Percentiles rank a stretch among this genome's conserved stretches.
These are phyloP conservation scores for Fraxinus greggii DNA, from an alignment of 305 asterid species.

Conservation along the genomic window DNA sequence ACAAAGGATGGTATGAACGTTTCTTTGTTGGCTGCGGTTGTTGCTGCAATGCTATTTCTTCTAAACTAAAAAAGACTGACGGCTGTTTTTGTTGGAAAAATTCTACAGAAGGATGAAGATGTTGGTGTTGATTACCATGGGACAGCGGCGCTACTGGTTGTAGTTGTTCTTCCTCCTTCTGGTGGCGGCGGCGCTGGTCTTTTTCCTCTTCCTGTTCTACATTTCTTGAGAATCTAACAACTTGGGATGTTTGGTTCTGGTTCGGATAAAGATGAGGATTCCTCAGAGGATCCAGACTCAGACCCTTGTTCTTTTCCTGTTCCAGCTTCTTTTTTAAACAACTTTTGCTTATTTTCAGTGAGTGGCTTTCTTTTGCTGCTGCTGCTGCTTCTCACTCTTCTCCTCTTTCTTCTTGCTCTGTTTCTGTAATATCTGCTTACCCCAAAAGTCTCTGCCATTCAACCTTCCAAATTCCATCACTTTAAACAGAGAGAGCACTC, in stretches of 20 bases:
- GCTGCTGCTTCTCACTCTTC: conserved; percentile 18
- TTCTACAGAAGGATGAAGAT: background rate
- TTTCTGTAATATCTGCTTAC: conserved; percentile 18
- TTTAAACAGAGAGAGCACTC: conserved; percentile 13
- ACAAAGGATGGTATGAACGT: conserved; percentile 30
- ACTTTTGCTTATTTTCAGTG: conserved; percentile 14
- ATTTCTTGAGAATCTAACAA: conserved; percentile 26
- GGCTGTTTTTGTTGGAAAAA: conserved; percentile 34
- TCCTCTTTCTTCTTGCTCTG: conserved; percentile 31
- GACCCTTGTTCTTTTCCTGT: conserved; percentile 43
- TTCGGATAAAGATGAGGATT: conserved; percentile 41
- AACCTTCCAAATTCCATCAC: conserved; percentile 51
- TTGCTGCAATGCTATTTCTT: conserved; percentile 17
- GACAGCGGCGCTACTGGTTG: background rate
- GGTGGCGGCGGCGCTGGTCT: conserved; percentile 13
- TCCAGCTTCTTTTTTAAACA: conserved; percentile 54
- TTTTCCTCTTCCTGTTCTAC: conserved; percentile 33
- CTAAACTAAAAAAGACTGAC: conserved; percentile 24
- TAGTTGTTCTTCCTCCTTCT: background rate
- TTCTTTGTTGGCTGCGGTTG: conserved; percentile 42
- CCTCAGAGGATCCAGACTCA: conserved; percentile 84
- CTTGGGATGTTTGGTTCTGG: conserved; percentile 26
- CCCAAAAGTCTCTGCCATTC: conserved; percentile 45
- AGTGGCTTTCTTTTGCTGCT: background rate
- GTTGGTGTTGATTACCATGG: background rate